phyloP scores from a whole-genome alignment of 2,329 filamentous ascomycete genomes.

The Botryotinia globosa region DNA sequence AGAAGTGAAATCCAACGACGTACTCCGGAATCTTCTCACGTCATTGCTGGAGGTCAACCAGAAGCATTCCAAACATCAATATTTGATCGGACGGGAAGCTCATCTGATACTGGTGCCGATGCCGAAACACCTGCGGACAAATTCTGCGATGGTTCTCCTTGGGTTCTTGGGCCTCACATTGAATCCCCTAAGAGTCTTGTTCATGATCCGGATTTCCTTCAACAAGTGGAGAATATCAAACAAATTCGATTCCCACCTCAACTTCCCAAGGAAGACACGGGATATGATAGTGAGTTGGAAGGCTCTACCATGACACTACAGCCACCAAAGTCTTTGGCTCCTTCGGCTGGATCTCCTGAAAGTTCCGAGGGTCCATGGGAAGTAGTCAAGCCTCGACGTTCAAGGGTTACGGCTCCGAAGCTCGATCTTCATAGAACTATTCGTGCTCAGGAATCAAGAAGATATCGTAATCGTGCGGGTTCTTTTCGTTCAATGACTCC shows the following conservation, averaged over 20 bases:
- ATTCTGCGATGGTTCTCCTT: constrained; percentile 33
- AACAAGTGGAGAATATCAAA: constrained; percentile 20
- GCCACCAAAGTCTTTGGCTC: neutral
- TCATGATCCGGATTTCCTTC: constrained; percentile 27
- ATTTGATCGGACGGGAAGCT: constrained; percentile 50
- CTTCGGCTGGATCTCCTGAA: constrained; percentile 12
- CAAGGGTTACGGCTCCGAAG: constrained; percentile 27
- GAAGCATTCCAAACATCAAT: constrained; percentile 44
- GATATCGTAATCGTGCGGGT: constrained; percentile 46
- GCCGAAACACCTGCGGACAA: constrained; percentile 42
- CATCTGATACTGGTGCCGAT: constrained; percentile 45
- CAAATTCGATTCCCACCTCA: constrained; percentile 25
- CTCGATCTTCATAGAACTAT: constrained; percentile 44
- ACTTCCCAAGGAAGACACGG: constrained; percentile 28
- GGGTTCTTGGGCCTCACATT: constrained; percentile 29
- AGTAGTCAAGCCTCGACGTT: constrained; percentile 23
- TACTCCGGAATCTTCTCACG: constrained; percentile 43
- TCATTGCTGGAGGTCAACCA: constrained; percentile 40
- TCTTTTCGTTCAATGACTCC: constrained; percentile 45
- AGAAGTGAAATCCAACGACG: constrained; percentile 45
- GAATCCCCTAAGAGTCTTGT: constrained; percentile 33
- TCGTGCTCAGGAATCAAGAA: constrained; percentile 41
- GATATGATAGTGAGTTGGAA: constrained; percentile 36
- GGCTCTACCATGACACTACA: constrained; percentile 28
- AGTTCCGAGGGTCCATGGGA: constrained; percentile 33